Base-by-base conservation (phyloP, 225 moss, liverwort and hornwort genomes). In the Takakia lepidozioides region DNA sequence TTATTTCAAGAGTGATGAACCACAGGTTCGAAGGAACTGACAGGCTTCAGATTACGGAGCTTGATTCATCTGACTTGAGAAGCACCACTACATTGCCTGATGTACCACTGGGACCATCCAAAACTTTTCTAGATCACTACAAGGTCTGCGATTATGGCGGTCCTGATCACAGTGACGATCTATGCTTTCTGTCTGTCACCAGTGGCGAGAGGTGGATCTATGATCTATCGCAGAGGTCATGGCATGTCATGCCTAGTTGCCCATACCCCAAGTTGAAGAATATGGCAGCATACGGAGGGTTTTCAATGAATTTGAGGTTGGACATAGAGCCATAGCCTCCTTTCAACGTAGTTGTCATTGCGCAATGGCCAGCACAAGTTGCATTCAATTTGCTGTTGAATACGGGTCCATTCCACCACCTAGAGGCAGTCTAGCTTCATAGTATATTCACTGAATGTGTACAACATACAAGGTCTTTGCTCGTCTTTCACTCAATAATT, bases 201-300 rank as follows among this genome's bases (percentile, higher is more conserved):
- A 78, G 73, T 3, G 78, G 78, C 1, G 78, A 78, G 56, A 59
- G 78, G 8, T 78, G 78, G 78, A 22, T 78, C 29, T 78, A 78
- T 16, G 78, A 78, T 36, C 19, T 78, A 6, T 73, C 71, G 13
- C 73, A 78, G 3, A 69, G 73, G 0, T 78, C 69, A 40, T 78
- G 78, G 78, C 73, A 73, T 40, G 73, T 78, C 43, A 51, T 78
- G 41, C 78, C 78, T 0, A 72, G 57, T 41, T 69, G 73, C 56
- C 73, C 73, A 0, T 58, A 65, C 0, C 69, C 62, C 23, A 78
- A 73, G 35, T 45, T 25, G 29, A 78, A 73, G 19, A 65, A 62
- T 56, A 78, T 78, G 78, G 65, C 78, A 5, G 73, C 66, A 1
- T 78, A 73, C 8, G 78, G 73, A 1, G 78, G 78, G 22, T 78